Evolutionary conservation across 192 early-diverging fungal genomes (phyloP).

Genomic region (Linnemannia schmuckeri): DNA sequence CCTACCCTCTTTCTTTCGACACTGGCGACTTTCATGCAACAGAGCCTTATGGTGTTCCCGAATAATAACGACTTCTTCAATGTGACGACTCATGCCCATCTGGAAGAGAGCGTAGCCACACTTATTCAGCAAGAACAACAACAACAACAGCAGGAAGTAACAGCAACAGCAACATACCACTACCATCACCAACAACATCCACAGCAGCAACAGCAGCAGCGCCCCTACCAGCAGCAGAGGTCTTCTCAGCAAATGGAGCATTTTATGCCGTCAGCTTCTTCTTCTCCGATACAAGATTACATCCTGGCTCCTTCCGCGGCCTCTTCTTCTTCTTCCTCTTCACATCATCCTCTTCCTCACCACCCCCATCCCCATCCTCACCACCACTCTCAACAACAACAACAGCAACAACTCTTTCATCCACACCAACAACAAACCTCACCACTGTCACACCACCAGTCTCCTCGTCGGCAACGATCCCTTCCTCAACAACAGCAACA

Average conservation of each 20-base stretch:
- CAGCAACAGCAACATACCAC: not conserved
- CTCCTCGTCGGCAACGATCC: not conserved
- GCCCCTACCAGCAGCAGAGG: not conserved
- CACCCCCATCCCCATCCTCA: slow-evolving; percentile 10
- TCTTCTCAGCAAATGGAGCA: not conserved
- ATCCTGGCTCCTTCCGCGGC: slow-evolving; percentile 62
- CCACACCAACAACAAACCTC: slow-evolving; percentile 9
- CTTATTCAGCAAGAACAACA: slow-evolving; percentile 35
- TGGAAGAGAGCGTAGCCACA: slow-evolving; percentile 35
- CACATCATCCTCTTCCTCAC: not conserved
- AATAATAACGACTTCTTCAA: slow-evolving; percentile 38
- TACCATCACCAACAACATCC: slow-evolving; percentile 1
- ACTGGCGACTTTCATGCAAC: slow-evolving; percentile 19
- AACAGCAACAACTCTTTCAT: slow-evolving; percentile 5
- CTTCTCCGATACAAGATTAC: slow-evolving; percentile 35
- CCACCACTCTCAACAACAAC: slow-evolving; percentile 9
- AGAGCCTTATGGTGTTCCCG: slow-evolving; percentile 44
- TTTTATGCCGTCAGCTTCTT: slow-evolving; percentile 26
- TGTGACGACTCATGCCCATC: slow-evolving; percentile 32
- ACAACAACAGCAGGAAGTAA: slow-evolving; percentile 10
- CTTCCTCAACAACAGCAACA: slow-evolving; percentile 14
- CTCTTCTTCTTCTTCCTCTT: slow-evolving; percentile 8
- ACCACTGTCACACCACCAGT: not conserved
- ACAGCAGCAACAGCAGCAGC: slow-evolving; percentile 4
- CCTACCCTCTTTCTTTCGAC: not conserved